Evolutionary conservation across 1,284 basidiomycete species (phyloP).

Genomic region (Sporisorium graminicola): DNA sequence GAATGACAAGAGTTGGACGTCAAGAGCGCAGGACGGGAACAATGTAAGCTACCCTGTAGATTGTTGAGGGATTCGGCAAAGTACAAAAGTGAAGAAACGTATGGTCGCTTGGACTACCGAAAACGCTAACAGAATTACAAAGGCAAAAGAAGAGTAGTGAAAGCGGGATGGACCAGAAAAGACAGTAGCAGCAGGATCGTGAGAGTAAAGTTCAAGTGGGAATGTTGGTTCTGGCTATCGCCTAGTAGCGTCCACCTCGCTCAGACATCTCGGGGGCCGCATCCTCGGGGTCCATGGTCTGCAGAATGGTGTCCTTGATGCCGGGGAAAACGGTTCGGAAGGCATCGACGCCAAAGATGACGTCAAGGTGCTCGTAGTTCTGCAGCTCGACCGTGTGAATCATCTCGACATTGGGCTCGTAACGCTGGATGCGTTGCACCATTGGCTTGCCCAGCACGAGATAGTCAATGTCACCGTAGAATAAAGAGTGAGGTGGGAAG

Average conservation of each 20-base stretch:
- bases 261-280: conserved; percentile 43
- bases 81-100: neutral
- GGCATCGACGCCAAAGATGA: conserved; percentile 66
- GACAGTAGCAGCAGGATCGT: conserved; percentile 1
- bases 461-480: conserved; percentile 66
- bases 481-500: conserved; percentile 68
- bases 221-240: neutral
- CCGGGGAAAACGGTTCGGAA: conserved; percentile 64
- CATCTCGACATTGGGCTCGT: conserved; percentile 67
- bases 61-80: neutral
- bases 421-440: conserved; percentile 58
- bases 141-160: neutral
- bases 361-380: conserved; percentile 68
- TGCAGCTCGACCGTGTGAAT: conserved; percentile 67
- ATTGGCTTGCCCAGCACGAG: conserved; percentile 68
- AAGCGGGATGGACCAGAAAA: conserved; percentile 4
- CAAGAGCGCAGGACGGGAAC: neutral
- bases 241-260: conserved; percentile 25
- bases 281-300: conserved; percentile 58
- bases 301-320: conserved; percentile 66
- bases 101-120: neutral
- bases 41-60: too few relatives aligned
- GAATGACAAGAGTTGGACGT: neutral
- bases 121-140: neutral
- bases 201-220: neutral